Evolutionary conservation across 495 filamentous ascomycete species (phyloP), one percentile per base, ranked within the genome.

Genomic region (Darksidea phi): DNA sequence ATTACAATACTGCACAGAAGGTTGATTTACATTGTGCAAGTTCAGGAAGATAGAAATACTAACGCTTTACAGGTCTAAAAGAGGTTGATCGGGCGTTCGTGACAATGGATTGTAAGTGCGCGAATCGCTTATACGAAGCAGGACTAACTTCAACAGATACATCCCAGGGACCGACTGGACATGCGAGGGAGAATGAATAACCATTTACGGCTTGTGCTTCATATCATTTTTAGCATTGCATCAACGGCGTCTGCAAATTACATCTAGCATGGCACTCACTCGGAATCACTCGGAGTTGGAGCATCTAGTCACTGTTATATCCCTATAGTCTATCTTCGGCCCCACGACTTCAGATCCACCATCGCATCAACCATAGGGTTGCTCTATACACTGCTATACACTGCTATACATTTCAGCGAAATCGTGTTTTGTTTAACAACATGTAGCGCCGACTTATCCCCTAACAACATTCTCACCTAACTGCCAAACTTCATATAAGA

Each of bases 31-130:
- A 13, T 70, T 77, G 60, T 73, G 77, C 57, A 68, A 76, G 52
- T 71, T 71, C 15, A 74, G 76, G 67, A 78, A 32, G 10, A 10
- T 32, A 74, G 12, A 59, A 76, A 54, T 75, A 78, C 64, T 79
- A 79, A 64, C 78, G 75, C 54, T 70, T 20, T 23, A 69, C 71
- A 57, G 69, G 51, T 15, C 61, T 80, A 28, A 67, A 68, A 8
- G 76, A 80, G 62, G 77, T 81, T 0, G 77, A 81, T 68, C 61
- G 77, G 23, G 76, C 77, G 4, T 80, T 80, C 64, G 77, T 79
- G 4, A 77, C 78, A 2, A 68, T 70, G 38, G 77, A 80, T 68
- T 80, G 64, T 63, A 67, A 48, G 59, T 10, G 7, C 23, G 17
- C 18, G 12, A 10, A 34, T 6, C 25, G n/a, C 12, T 38, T 11